Conservation (phyloP, 129 eudicot genomes). For the carrot (Daucus carota) region DNA sequence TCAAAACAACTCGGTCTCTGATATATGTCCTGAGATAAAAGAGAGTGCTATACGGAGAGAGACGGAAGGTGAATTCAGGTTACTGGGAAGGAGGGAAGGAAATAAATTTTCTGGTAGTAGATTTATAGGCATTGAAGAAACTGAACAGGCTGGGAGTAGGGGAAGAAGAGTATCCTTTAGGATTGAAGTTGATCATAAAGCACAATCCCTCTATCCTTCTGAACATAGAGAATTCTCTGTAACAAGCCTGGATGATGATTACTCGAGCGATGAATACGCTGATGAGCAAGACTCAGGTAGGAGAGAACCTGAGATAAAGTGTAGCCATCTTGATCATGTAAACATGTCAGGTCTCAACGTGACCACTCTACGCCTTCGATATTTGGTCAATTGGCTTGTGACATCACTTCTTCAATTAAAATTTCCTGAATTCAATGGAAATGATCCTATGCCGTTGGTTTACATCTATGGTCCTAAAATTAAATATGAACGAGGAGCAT, state of each 20-base stretch:
- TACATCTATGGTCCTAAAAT: constrained; percentile 59
- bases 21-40: constrained; percentile 7
- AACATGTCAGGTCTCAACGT: constrained; percentile 49
- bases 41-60: constrained; percentile 49
- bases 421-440: constrained; percentile 28
- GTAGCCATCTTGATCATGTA: constrained; percentile 49
- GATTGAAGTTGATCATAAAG: constrained; percentile 28
- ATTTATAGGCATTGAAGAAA: constrained; percentile 14
- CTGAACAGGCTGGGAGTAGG: constrained; percentile 12
- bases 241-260: constrained; percentile 17
- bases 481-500: constrained; percentile 52
- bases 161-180: constrained; percentile 30
- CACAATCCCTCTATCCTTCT: neutral
- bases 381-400: constrained; percentile 52
- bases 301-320: constrained; percentile 46
- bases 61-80: constrained; percentile 54
- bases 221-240: constrained; percentile 13
- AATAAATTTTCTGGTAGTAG: constrained; percentile 19
- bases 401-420: constrained; percentile 48
- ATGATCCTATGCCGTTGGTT: constrained; percentile 33
- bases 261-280: constrained; percentile 26
- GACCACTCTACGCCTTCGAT: constrained; percentile 44
- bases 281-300: constrained; percentile 32
- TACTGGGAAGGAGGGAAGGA: constrained; percentile 35
- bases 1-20: neutral